Base-by-base conservation (phyloP, 192 early-diverging fungal genomes). In the Ambispora gerdemannii region DNA sequence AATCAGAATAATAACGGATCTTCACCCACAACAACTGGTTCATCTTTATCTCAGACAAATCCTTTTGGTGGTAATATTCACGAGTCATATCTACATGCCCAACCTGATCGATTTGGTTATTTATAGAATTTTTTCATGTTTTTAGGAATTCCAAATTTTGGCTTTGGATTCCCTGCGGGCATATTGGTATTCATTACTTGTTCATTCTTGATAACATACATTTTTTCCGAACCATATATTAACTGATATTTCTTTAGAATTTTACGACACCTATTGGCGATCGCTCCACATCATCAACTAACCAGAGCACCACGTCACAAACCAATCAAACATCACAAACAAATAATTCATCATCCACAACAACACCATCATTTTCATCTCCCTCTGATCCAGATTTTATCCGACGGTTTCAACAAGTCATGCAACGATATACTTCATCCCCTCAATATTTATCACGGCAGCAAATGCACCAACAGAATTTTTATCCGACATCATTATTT, bases 11-110 rank as follows among this genome's bases (percentile, higher is more conserved):
- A 32, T 38, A 31, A 43, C 27, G 55, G 65, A 19, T 74, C 50
- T 60, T 52, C 49, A 43, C 6, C 64, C n/a, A 62, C 11, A 35
- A 49, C 60, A 62, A 52, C 74, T n/a, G n/a, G n/a, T 25, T 7
- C 60, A 47, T 27, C 63, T 4, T 17, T 22, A n/a, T 51, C 35
- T 32, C 19, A 7, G 4, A 51, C 35, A 25, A 77, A 58, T 30
- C 60, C 72, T 36, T 76, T 71, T 66, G 72, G 72, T 65, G 63
- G 73, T 74, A 69, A 74, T 22, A 55, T 20, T 55, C 56, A 32
- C 30, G 19, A 15, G 27, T 17, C 19, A 59, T 32, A 15, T 59
- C 19, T 31, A 47, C 6, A 47, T 47, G 43, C 17, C 43, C 17
- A 47, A 10, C 6, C 17, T 47, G 6, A 47, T 47, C 17, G 6